Evolutionary conservation across 2,329 filamentous ascomycete species (phyloP).

Genomic region (Furcasterigmium furcatum): DNA sequence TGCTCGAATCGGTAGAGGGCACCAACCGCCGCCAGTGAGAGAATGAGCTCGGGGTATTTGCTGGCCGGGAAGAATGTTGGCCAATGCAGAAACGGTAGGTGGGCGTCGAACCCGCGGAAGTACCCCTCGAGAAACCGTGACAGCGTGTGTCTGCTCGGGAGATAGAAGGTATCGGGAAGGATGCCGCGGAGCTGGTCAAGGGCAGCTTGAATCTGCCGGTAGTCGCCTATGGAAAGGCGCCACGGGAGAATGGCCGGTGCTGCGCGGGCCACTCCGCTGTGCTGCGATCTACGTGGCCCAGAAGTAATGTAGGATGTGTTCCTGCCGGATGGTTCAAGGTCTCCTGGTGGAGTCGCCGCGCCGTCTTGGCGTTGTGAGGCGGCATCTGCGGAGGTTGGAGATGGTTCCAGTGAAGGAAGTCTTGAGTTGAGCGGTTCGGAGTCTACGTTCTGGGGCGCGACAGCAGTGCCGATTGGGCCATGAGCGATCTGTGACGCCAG

Average conservation of each 20-base stretch:
- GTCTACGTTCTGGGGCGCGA: not conserved
- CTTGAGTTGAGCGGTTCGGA: not conserved
- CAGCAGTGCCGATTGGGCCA: no score
- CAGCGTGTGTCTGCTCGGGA: conserved; percentile 43
- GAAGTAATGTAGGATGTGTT: not conserved
- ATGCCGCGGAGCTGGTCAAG: conserved; percentile 19
- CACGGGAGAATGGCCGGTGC: no score
- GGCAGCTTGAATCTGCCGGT: conserved; percentile 9
- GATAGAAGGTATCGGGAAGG: conserved; percentile 40
- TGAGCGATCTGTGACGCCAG: no score
- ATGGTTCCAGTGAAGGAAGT: conserved; percentile 1
- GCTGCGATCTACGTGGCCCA: no score
- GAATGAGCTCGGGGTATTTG: conserved; percentile 41
- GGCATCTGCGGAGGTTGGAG: no score
- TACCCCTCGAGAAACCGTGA: conserved; percentile 46
- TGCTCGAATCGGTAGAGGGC: conserved; percentile 46
- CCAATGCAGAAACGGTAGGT: conserved; percentile 47
- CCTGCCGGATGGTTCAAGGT: not conserved
- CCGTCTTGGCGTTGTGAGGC: no score
- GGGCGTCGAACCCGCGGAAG: conserved; percentile 45
- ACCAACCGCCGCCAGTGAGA: conserved; percentile 47
- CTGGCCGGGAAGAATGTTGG: conserved; percentile 40
- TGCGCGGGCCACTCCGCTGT: no score
- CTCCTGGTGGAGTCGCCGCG: not conserved
- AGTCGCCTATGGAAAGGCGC: conserved; percentile 10